Evolutionary conservation across 257 asterid species (phyloP).

Genomic region (Solanum infundibuliforme): DNA sequence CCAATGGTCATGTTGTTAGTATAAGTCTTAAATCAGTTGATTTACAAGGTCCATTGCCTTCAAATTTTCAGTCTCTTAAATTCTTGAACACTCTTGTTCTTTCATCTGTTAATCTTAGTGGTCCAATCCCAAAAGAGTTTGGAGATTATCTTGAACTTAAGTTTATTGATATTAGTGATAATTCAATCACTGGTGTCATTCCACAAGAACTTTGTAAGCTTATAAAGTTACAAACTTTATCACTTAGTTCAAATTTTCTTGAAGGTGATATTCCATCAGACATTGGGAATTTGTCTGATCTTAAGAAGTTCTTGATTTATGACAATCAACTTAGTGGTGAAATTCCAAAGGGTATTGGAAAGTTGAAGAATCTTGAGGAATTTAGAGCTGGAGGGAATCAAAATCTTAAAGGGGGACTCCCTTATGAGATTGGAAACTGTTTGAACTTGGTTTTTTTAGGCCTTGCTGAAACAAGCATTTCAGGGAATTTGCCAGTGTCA

Average conservation of each 20-base stretch:
- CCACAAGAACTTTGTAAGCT: constrained; percentile 61
- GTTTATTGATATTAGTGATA: constrained; percentile 56
- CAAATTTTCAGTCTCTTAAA: constrained; percentile 46
- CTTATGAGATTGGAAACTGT: constrained; percentile 81
- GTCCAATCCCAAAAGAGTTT: constrained; percentile 61
- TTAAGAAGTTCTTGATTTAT: constrained; percentile 44
- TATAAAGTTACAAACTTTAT: constrained; percentile 34
- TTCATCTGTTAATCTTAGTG: constrained; percentile 72
- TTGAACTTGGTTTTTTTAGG: constrained; percentile 48
- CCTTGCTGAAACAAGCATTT: constrained; percentile 74
- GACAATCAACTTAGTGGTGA: constrained; percentile 79
- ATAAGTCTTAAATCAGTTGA: constrained; percentile 47
- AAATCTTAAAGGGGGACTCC: constrained; percentile 65
- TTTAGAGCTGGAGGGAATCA: constrained; percentile 90
- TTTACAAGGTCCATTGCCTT: constrained; percentile 77
- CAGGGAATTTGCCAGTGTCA: constrained; percentile 63
- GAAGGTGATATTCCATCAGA: constrained; percentile 52
- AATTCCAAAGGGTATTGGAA: constrained; percentile 58
- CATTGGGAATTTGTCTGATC: constrained; percentile 48
- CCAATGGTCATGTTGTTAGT: constrained; percentile 44
- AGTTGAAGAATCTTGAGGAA: constrained; percentile 43
- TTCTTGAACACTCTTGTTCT: constrained; percentile 49
- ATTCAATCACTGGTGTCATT: constrained; percentile 59
- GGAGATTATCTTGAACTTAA: constrained; percentile 49
- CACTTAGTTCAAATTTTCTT: constrained; percentile 47